phyloP scores from a whole-genome alignment of 768 basidiomycete species.

The Lyophyllum atratum region DNA sequence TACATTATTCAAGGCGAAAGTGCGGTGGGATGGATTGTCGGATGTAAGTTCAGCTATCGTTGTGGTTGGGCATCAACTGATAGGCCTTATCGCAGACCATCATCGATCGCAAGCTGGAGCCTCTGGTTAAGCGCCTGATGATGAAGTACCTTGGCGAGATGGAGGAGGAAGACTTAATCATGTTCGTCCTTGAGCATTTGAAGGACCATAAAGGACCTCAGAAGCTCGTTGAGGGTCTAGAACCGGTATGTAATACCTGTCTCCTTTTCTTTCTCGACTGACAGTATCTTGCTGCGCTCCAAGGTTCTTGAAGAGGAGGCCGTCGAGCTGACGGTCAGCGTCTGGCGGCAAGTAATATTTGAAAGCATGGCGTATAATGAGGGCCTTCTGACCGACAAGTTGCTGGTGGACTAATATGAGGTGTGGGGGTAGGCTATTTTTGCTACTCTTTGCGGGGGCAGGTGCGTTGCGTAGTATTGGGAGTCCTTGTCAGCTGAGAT shows the following conservation, averaged over 20 bases:
- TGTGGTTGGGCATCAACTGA: conserved; percentile 17
- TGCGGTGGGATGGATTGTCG: conserved; percentile 89
- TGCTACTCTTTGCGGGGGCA: conserved; percentile 40
- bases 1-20: conserved; percentile 77
- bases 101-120: conserved; percentile 86
- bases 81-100: conserved; percentile 49
- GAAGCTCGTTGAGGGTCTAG: conserved; percentile 87
- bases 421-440: conserved; percentile 22
- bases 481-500: conserved; percentile 44
- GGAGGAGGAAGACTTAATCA: conserved; percentile 91
- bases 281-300: conserved; percentile 2
- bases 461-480: conserved; percentile 65
- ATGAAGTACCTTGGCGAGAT: conserved; percentile 87
- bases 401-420: conserved; percentile 67
- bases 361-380: conserved; percentile 94
- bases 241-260: conserved; percentile 67
- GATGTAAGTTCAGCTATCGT: conserved; percentile 60
- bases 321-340: conserved; percentile 65
- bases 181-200: conserved; percentile 91
- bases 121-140: conserved; percentile 82
- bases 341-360: conserved; percentile 94
- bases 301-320: conserved; percentile 96
- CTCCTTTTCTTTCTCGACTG: background rate
- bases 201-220: conserved; percentile 87
- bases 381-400: conserved; percentile 82